These are phyloP conservation scores for Elongisporangium anandrum DNA, from an alignment of 352 stramenopile genomes.

Conservation along the genomic window DNA sequence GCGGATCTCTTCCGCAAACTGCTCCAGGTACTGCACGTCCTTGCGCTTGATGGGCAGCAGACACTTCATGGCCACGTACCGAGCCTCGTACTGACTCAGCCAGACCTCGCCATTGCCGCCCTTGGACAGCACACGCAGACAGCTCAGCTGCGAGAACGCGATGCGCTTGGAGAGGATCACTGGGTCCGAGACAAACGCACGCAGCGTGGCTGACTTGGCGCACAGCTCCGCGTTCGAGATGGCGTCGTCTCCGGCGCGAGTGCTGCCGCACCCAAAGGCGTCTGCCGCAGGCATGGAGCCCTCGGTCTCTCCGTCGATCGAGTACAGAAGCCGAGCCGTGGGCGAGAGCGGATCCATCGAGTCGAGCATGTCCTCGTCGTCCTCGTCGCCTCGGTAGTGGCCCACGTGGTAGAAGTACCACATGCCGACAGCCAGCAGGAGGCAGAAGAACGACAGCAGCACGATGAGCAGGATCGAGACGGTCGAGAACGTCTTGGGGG, in stretches of 20 bases:
- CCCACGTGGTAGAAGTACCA: constrained; percentile 41
- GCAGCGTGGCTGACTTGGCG: constrained; percentile 42
- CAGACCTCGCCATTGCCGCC: constrained; percentile 79
- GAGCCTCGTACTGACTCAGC: constrained; percentile 69
- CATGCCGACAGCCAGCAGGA: constrained; percentile 27
- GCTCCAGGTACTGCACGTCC: constrained; percentile 55
- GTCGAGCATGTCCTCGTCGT: constrained; percentile 6
- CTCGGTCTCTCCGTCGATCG: background rate
- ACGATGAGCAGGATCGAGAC: constrained; percentile 42
- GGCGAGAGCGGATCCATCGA: constrained; percentile 27
- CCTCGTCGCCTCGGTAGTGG: constrained; percentile 9
- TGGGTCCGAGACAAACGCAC: constrained; percentile 62
- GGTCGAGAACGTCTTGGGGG: constrained; percentile 42
- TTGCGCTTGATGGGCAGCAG: constrained; percentile 60
- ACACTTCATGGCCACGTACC: constrained; percentile 78
- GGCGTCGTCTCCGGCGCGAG: constrained; percentile 34
- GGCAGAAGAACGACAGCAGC: constrained; percentile 29
- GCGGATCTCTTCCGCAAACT: constrained; percentile 80
- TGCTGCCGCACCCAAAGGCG: constrained; percentile 10
- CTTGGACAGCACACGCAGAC: constrained; percentile 63
- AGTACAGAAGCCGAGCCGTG: constrained; percentile 15
- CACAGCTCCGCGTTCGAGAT: constrained; percentile 70
- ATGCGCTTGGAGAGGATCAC: constrained; percentile 72
- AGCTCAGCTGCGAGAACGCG: constrained; percentile 69
- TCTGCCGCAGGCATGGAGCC: background rate